Conservation (phyloP, 179 eudicot species). For the Sideroxylon spinosum region DNA sequence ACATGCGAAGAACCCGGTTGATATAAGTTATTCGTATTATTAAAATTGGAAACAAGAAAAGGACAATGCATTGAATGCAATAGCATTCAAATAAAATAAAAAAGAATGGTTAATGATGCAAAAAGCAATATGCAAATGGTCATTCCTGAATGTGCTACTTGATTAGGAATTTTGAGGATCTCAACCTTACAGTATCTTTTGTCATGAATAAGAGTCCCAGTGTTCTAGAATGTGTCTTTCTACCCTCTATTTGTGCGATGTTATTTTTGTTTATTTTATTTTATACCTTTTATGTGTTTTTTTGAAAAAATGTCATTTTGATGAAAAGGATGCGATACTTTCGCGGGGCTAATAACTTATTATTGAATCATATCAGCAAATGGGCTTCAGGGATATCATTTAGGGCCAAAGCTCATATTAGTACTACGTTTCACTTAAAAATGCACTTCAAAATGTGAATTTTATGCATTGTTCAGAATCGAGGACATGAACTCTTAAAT, state of each 20-base stretch:
- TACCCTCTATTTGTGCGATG: neutral
- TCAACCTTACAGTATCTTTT: neutral
- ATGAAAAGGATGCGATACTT: neutral
- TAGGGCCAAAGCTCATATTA: neutral
- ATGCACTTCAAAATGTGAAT: neutral
- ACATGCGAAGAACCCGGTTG: neutral
- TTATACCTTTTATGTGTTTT: no score
- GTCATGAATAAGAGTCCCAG: neutral
- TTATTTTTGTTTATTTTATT: no score
- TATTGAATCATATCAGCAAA: neutral
- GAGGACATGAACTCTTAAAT: no score
- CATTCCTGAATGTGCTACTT: conserved; percentile 3
- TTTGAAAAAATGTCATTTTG: neutral
- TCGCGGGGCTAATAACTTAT: neutral
- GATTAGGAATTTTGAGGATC: neutral
- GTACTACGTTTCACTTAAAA: neutral
- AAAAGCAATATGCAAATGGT: no score
- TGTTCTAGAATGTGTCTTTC: neutral
- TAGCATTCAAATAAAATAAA: no score
- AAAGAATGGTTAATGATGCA: no score
- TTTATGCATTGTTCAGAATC: neutral
- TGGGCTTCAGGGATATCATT: neutral
- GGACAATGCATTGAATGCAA: no score
- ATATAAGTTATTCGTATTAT: neutral
- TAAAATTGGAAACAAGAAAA: neutral